Evolutionary conservation across 1,284 basidiomycete species (phyloP).

Genomic region (Leccinum solheimii): DNA sequence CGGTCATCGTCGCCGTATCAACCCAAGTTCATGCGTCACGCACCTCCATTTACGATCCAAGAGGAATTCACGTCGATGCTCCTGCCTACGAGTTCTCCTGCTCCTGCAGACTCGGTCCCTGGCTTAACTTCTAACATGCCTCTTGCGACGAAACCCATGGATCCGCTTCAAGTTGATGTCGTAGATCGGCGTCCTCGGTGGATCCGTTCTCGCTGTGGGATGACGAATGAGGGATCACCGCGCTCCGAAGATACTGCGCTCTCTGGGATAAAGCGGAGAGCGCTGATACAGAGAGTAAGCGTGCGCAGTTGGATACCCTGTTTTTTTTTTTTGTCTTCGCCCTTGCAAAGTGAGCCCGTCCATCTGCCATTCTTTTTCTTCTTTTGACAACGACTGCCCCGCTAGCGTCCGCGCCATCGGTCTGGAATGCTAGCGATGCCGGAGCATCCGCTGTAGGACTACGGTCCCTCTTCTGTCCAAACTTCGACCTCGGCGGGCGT

Average conservation of each 20-base stretch:
- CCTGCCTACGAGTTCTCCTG: constrained; percentile 32
- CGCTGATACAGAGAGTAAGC: constrained; percentile 66
- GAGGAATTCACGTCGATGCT: constrained; percentile 58
- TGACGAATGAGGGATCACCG: constrained; percentile 60
- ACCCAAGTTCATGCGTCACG: constrained; percentile 63
- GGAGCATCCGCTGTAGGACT: constrained; percentile 69
- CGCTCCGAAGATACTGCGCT: constrained; percentile 53
- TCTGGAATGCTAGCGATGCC: constrained; percentile 70
- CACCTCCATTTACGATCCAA: constrained; percentile 69
- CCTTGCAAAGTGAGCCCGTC: constrained; percentile 59
- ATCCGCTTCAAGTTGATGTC: constrained; percentile 48
- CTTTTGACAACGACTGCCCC: constrained; percentile 8
- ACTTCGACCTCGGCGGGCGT: constrained; percentile 55
- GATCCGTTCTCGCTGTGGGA: constrained; percentile 54
- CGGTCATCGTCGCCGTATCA: constrained; percentile 65
- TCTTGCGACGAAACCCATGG: constrained; percentile 32
- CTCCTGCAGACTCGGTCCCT: not conserved
- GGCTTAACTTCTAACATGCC: constrained; percentile 16
- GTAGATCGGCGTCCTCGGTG: constrained; percentile 52
- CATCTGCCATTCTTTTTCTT: too few relatives aligned
- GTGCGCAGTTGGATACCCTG: constrained; percentile 67
- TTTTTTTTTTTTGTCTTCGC: constrained; percentile 60
- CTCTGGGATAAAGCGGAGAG: constrained; percentile 60
- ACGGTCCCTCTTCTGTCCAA: constrained; percentile 66
- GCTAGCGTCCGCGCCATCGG: constrained; percentile 64